Conservation (phyloP, 108 stramenopile genomes). For the Fragilaria radians region DNA sequence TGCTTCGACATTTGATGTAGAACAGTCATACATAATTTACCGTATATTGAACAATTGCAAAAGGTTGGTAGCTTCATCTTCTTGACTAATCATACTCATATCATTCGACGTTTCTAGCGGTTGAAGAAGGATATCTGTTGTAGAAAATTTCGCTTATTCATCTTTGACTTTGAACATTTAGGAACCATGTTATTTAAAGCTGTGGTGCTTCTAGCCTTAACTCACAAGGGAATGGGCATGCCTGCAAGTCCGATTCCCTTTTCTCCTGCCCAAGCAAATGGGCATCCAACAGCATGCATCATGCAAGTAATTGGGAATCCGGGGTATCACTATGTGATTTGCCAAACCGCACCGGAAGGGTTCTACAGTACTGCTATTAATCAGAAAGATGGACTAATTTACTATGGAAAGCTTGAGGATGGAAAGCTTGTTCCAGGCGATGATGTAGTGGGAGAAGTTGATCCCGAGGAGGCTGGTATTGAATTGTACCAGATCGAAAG, state of each 20-base stretch:
- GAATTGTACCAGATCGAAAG: background rate
- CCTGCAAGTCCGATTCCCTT: background rate
- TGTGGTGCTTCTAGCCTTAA: background rate
- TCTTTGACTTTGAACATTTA: no score
- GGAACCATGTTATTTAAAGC: background rate
- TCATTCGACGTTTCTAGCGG: no score
- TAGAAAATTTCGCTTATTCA: no score
- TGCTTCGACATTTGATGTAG: no score
- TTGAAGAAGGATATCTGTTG: no score
- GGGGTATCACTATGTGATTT: background rate
- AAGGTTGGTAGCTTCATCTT: no score
- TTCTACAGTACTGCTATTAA: slow-evolving; percentile 1
- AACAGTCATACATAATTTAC: no score
- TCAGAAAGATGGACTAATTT: background rate
- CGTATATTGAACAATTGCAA: no score
- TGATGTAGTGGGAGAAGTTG: background rate
- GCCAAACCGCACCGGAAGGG: background rate
- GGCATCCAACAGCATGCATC: background rate
- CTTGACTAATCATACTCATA: no score
- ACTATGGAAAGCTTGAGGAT: background rate
- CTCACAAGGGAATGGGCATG: background rate
- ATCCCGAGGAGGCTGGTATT: background rate
- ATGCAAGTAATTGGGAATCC: background rate
- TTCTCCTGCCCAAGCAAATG: background rate
- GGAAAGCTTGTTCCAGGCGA: background rate